These are phyloP conservation scores for Leucosporidium yakuticum DNA, from an alignment of 768 basidiomycete genomes.

Conservation along the genomic window DNA sequence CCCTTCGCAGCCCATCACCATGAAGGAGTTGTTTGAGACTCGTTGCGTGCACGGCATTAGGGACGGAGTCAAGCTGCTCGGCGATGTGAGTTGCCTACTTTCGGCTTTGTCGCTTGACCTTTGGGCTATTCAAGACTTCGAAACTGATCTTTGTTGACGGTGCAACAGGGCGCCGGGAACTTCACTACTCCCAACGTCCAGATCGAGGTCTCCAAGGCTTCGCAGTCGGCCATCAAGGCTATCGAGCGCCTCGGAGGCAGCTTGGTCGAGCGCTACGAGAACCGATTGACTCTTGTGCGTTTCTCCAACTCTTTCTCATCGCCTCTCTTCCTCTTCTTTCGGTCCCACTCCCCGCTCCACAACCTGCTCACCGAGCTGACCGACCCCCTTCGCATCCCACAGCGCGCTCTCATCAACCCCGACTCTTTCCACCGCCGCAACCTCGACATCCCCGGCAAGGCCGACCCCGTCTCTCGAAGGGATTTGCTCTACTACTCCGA, in stretches of 20 bases:
- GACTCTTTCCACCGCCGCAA: constrained; percentile 17
- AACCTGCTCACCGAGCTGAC: constrained; percentile 14
- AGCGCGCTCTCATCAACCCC: constrained; percentile 35
- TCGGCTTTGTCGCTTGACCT: background rate
- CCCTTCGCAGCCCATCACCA: constrained; percentile 79
- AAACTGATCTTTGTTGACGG: background rate
- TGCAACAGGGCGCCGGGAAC: constrained; percentile 57
- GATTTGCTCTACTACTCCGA: constrained; percentile 41
- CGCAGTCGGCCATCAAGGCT: constrained; percentile 74
- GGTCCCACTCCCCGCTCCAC: background rate
- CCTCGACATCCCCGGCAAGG: constrained; percentile 28
- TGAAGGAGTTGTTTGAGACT: constrained; percentile 72
- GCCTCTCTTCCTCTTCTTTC: background rate
- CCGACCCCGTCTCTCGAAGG: constrained; percentile 36
- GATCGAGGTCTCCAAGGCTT: constrained; percentile 76
- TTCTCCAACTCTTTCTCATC: background rate
- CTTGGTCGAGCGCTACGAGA: constrained; percentile 86
- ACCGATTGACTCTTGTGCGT: constrained; percentile 58
- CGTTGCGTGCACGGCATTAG: constrained; percentile 81
- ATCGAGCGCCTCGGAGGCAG: constrained; percentile 76
- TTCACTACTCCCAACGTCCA: constrained; percentile 57
- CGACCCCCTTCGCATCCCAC: background rate
- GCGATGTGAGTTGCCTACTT: constrained; percentile 54
- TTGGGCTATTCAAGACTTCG: background rate
- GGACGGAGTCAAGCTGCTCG: constrained; percentile 82